Percentiles rank a stretch among this genome's conserved stretches.
phyloP scores from a whole-genome alignment of 1,139 yeast species.

The Zygosaccharomyces pseudobailii region DNA sequence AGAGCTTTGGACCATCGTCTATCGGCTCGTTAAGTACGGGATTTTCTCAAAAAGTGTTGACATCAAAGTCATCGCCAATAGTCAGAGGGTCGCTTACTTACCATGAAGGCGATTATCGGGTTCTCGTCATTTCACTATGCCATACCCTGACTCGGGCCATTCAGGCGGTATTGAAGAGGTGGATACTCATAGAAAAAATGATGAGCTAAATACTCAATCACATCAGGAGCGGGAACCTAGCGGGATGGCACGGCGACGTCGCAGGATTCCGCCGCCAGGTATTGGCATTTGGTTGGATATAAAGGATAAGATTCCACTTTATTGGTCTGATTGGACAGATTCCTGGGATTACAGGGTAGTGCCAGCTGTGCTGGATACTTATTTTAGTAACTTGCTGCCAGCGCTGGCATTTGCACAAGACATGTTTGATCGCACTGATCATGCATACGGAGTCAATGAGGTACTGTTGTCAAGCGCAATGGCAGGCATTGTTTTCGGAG shows the following conservation, averaged over 20 bases:
- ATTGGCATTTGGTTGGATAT: conserved; percentile 36
- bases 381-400: conserved; percentile 85
- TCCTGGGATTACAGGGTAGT: conserved; percentile 83
- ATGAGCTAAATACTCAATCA: neutral
- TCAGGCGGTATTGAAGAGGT: neutral
- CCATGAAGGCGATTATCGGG: neutral
- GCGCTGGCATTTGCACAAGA: conserved; percentile 97
- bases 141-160: neutral
- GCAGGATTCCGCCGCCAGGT: conserved; percentile 24
- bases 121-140: neutral
- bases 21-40: neutral
- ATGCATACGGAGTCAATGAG: conserved; percentile 88
- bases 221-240: neutral
- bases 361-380: conserved; percentile 77
- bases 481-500: conserved; percentile 85
- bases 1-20: neutral
- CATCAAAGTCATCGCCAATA: neutral
- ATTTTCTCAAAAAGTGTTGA: neutral
- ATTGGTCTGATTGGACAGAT: conserved; percentile 74
- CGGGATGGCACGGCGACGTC: neutral
- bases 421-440: conserved; percentile 85
- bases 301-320: conserved; percentile 49
- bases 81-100: neutral
- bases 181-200: neutral
- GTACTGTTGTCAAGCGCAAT: conserved; percentile 77